phyloP scores from a whole-genome alignment of 169 alveolate species.

The Toxoplasma gondii region DNA sequence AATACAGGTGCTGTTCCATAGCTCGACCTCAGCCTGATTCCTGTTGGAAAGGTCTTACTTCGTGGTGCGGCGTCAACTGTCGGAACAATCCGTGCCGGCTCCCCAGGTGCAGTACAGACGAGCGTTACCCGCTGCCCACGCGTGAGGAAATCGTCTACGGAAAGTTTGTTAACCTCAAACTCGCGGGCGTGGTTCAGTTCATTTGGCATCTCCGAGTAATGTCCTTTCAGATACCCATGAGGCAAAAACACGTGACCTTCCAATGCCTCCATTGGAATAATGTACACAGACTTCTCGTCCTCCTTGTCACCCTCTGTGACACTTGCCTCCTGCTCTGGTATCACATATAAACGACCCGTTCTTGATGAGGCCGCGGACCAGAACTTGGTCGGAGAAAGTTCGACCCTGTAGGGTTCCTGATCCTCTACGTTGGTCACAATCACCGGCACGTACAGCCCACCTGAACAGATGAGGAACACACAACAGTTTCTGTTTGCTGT shows the following conservation, averaged over 20 bases:
- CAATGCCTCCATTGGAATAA: not conserved
- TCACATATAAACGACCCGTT: not conserved
- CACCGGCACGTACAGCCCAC: not conserved
- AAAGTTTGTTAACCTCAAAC: not conserved
- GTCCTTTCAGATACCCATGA: not conserved
- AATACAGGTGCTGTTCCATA: not conserved
- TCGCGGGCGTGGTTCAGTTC: not conserved
- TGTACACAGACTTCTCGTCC: not conserved
- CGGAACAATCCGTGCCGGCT: not conserved
- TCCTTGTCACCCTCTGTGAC: not conserved
- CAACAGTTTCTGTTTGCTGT: not conserved
- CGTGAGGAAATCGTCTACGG: not conserved
- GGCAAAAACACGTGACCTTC: not conserved
- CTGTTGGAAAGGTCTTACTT: not conserved
- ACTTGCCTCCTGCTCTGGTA: not conserved
- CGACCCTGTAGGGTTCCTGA: not conserved
- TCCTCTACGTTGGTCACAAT: not conserved
- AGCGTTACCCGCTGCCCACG: not conserved
- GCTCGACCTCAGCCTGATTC: not conserved
- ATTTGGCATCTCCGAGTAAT: not conserved
- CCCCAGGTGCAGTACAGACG: not conserved
- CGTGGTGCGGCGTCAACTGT: not conserved
- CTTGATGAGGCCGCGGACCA: not conserved
- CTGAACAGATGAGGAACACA: not conserved
- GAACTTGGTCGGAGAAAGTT: not conserved